phyloP scores from a whole-genome alignment of 208 protist genomes.

The Crithidia sp. region DNA sequence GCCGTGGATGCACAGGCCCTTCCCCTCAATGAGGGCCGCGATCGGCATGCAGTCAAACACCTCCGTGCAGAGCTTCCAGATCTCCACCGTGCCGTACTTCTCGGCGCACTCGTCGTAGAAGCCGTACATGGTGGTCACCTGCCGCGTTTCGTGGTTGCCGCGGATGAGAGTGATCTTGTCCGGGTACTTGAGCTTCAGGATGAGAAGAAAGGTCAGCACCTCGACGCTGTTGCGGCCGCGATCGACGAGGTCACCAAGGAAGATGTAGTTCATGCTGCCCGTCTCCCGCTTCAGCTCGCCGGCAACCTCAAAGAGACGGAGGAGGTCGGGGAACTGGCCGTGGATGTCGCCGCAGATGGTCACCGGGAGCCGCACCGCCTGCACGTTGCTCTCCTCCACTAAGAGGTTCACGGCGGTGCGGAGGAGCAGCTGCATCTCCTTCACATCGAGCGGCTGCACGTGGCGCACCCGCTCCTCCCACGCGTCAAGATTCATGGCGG shows the following conservation, averaged over 20 bases:
- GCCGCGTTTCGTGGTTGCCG: conserved; percentile 92
- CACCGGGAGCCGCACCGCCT: conserved; percentile 93
- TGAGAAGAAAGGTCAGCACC: conserved; percentile 92
- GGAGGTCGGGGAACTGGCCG: conserved; percentile 98
- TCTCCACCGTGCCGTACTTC: conserved; percentile 91
- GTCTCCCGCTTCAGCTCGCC: conserved; percentile 77
- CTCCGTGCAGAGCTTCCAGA: conserved; percentile 98
- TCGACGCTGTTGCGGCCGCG: conserved; percentile 95
- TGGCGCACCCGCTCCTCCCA: conserved; percentile 72
- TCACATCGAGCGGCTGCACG: conserved; percentile 57
- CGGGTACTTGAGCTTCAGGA: conserved; percentile 93
- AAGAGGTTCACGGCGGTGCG: conserved; percentile 73
- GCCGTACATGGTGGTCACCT: conserved; percentile 90
- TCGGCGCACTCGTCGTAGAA: conserved; percentile 92
- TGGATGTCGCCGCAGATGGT: conserved; percentile 99
- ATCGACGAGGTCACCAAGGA: conserved; percentile 96
- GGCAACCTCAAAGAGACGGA: conserved; percentile 95
- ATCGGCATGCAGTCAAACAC: conserved; percentile 99
- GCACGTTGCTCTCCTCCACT: conserved; percentile 95
- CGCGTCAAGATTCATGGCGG: conserved; percentile 63
- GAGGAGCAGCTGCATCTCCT: conserved; percentile 77
- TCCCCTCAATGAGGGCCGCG: conserved; percentile 96
- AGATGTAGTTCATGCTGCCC: conserved; percentile 88
- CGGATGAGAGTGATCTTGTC: conserved; percentile 86
- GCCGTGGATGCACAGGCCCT: conserved; percentile 97